phyloP scores from a whole-genome alignment of 345 rosid species.

The Citrus trifoliata region DNA sequence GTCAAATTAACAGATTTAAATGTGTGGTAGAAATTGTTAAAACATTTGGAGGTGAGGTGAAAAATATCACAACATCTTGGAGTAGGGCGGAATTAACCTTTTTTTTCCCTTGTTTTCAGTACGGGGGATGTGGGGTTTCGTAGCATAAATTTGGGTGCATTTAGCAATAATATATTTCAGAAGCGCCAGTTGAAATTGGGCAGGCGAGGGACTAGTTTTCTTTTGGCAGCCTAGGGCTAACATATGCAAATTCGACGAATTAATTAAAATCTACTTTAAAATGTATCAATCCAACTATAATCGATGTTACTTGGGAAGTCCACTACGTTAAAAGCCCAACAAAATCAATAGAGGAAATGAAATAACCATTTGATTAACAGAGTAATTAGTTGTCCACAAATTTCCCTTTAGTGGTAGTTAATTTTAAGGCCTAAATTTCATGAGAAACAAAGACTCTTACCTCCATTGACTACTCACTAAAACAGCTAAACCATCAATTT shows the following conservation, averaged over 20 bases:
- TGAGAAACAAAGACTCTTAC: not conserved
- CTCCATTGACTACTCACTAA: slow-evolving; percentile 15
- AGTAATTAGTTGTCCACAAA: not conserved
- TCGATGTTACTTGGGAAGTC: not conserved
- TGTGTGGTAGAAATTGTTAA: no score
- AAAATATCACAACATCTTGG: no score
- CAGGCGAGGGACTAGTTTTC: no score
- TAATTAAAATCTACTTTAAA: not conserved
- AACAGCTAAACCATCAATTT: slow-evolving; percentile 10
- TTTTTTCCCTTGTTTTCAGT: no score
- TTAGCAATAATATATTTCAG: not conserved
- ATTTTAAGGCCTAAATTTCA: not conserved
- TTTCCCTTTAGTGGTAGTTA: not conserved
- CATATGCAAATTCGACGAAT: not conserved
- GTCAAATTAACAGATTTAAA: rapidly evolving
- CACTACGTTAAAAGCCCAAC: no score
- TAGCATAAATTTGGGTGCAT: not conserved
- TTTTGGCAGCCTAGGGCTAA: no score
- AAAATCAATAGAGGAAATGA: no score
- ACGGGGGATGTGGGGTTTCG: no score
- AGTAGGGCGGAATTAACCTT: no score
- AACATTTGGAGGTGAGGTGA: no score
- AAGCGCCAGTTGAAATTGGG: not conserved
- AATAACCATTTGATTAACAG: no score
- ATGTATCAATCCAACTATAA: not conserved